Percentiles rank a stretch among this genome's conserved stretches.
These are phyloP conservation scores for Blastobotrys petasosporus DNA, from an alignment of 1,139 yeast species.

Conservation along the genomic window DNA sequence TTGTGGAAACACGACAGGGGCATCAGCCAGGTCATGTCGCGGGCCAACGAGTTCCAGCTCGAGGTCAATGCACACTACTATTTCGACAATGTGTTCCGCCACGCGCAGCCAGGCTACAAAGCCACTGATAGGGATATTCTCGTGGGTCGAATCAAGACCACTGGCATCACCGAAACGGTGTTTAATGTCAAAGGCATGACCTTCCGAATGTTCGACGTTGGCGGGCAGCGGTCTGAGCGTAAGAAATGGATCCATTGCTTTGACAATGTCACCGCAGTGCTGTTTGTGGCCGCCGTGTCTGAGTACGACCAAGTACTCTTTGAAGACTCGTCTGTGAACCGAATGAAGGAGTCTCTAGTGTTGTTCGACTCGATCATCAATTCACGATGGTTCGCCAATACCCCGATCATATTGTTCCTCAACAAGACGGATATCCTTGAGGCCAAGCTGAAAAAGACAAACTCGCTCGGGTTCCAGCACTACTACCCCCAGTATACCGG, in stretches of 20 bases:
- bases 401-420: constrained; percentile 83
- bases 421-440: constrained; percentile 83
- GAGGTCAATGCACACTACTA: constrained; percentile 77
- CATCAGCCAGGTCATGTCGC: constrained; percentile 50
- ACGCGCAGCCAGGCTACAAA: constrained; percentile 57
- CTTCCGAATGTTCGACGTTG: constrained; percentile 86
- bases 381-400: constrained; percentile 75
- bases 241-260: constrained; percentile 96
- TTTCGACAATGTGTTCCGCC: constrained; percentile 60
- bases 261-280: constrained; percentile 81
- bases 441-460: constrained; percentile 58
- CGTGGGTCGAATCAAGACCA: constrained; percentile 88
- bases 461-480: constrained; percentile 17
- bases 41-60: constrained; percentile 73
- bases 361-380: constrained; percentile 81
- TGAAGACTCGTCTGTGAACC: constrained; percentile 83
- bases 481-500: constrained; percentile 28
- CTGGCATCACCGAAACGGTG: constrained; percentile 87
- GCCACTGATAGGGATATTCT: constrained; percentile 81
- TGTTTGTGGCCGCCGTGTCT: constrained; percentile 86
- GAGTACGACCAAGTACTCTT: constrained; percentile 90
- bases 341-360: constrained; percentile 86
- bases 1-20: constrained; percentile 71
- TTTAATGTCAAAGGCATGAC: constrained; percentile 60
- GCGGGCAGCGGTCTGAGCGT: constrained; percentile 94